phyloP scores from a whole-genome alignment of 2,329 filamentous ascomycete genomes.

The Stemphylium vesicarium region DNA sequence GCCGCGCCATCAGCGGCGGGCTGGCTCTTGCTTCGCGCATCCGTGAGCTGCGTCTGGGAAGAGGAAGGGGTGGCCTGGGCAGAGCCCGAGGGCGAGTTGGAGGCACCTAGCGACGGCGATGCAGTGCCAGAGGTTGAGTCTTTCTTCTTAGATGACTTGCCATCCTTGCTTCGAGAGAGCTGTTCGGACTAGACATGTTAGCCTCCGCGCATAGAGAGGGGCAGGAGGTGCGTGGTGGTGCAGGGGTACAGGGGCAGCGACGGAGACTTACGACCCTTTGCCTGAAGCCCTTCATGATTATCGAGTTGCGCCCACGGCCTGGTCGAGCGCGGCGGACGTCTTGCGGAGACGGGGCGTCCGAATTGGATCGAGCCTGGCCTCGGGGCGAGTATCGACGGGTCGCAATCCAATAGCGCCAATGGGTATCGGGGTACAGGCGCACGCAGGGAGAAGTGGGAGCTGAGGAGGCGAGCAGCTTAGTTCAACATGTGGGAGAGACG shows the following conservation, averaged over 20 bases:
- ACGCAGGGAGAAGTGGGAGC: slow-evolving; percentile 19
- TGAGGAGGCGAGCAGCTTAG: slow-evolving; percentile 30
- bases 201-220: slow-evolving; percentile 46
- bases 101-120: slow-evolving; percentile 71
- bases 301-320: slow-evolving; percentile 46
- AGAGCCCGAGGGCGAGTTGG: slow-evolving; percentile 65
- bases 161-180: slow-evolving; percentile 89
- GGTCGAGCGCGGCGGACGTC: slow-evolving; percentile 37
- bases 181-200: slow-evolving; percentile 70
- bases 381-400: slow-evolving; percentile 29
- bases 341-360: slow-evolving; percentile 33
- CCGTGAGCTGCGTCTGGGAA: slow-evolving; percentile 85
- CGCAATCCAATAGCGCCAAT: slow-evolving; percentile 39
- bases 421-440: slow-evolving; percentile 28
- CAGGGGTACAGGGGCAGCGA: slow-evolving; percentile 27
- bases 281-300: slow-evolving; percentile 94
- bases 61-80: slow-evolving; percentile 80
- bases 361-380: slow-evolving; percentile 31
- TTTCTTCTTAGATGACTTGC: slow-evolving; percentile 77
- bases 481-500: slow-evolving; percentile 39
- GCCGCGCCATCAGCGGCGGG: slow-evolving; percentile 51
- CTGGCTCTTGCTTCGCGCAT: slow-evolving; percentile 81
- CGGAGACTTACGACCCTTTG: slow-evolving; percentile 86
- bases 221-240: slow-evolving; percentile 27
- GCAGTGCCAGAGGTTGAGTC: slow-evolving; percentile 70